Base-by-base conservation (phyloP, 495 filamentous ascomycete genomes). In the Daldinia vernicosa region DNA sequence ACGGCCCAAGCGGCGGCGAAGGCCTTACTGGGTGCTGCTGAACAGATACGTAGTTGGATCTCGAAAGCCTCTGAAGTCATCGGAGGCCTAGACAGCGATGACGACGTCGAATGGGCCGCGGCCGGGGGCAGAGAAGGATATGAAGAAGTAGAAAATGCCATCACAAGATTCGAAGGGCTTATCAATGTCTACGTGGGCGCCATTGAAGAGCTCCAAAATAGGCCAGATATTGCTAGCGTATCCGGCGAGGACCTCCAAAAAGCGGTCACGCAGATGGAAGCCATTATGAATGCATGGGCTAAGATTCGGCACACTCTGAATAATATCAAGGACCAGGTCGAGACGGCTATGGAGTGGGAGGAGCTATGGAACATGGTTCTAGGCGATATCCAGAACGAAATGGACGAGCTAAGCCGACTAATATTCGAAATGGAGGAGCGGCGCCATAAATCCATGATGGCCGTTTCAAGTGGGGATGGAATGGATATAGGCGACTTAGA, bases 341-440 rank as follows among this genome's bases (percentile, higher is more conserved):
- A 98, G 79, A 85, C 97, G 55, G 95, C 95, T 7, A 94, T 98
- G 93, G 95, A 99, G 72, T 99, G 95, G 95, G 94, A 97, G 77
- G 95, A 98, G 81, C 84, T 99, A 22, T 98, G 95, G 94, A 92
- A 91, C 70, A 92, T 85, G 75, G 93, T 98, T 19, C 82, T 99
- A 17, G 94, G 95, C 37, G 95, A 98, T 79, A 97, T 99, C 50
- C 91, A 92, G 39, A 87, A 90, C 60, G 95, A 99, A 79, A 87
- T 97, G 78, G 93, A 97, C 65, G 90, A 90, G 8, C 87, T 98
- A 12, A 87, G 88, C 76, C 85, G 89, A 33, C 81, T 96, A 43
- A 91, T 98, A 35, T 98, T 97, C 72, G 94, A 98, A 77, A 96
- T 98, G 92, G 95, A 99, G 79, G 95, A 98, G 80, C 89, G 91